Evolutionary conservation across 2,329 filamentous ascomycete species (phyloP), one percentile per base, ranked within the genome.

Genomic region (Epichloe scottii): DNA sequence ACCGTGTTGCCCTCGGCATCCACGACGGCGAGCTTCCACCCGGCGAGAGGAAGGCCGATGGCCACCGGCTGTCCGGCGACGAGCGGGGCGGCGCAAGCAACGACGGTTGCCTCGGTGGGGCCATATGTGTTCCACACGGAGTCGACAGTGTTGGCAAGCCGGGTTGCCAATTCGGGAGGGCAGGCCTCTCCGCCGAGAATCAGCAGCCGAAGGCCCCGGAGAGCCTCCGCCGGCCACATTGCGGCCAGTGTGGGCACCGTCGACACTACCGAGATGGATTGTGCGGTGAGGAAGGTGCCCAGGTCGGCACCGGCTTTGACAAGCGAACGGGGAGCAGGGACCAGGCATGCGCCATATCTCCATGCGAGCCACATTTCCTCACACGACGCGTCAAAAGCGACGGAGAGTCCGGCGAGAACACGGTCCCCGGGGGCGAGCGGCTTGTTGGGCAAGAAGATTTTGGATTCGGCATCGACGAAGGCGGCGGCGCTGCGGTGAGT

Each of bases 1-100:
- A 74, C 61, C n/a, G 70, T 66, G 49, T 73, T 66, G 2, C 71
- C 71, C 50, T 73, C 67, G 10, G 62, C 58, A 34, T 67, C 72
- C 56, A 57, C 56, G 14, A 59, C 57, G 49, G 57, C 57, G n/a
- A 59, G 52, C 38, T 55, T 54, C 57, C 57, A 59, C 1, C 57
- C 57, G 23, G 52, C 54, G 11, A 59, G 54, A 12, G 57, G 57
- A 5, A 59, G 53, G 7, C 57, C 57, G 46, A 59, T 59, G 30
- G 53, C 50, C 5, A 59, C 55, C 39, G 53, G 45, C 46, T 55
- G 48, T 26, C 54, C 56, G 48, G 53, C 52, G 3, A 41, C 48
- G 11, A 59, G 53, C 41, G 53, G 56, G 39, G 57, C 56, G 46
- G 52, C 57, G 44, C 56, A 59, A 3, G 57, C 52, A 5, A 59